phyloP scores from a whole-genome alignment of 495 filamentous ascomycete genomes.

The Neurospora sp. region DNA sequence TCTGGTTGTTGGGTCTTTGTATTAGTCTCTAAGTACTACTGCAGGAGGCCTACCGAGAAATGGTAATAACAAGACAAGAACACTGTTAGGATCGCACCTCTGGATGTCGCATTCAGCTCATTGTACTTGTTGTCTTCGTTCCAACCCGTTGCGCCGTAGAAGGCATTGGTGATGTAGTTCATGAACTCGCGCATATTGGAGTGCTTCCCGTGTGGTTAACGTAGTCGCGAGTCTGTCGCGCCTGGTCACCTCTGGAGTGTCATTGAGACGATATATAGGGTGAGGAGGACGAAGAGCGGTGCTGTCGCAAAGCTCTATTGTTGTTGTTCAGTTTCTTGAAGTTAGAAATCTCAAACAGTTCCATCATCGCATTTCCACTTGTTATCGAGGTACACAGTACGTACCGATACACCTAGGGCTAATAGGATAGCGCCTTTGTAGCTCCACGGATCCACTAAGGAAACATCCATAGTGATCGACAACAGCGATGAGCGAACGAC shows the following conservation, averaged over 20 bases:
- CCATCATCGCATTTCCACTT: neutral
- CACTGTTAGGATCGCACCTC: slow-evolving; percentile 40
- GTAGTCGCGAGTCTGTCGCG: slow-evolving; percentile 9
- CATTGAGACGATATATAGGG: slow-evolving; percentile 7
- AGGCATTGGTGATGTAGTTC: slow-evolving; percentile 92
- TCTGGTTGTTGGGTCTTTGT: slow-evolving; percentile 36
- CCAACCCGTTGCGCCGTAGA: slow-evolving; percentile 80
- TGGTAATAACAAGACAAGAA: too few species aligned
- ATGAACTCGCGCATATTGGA: slow-evolving; percentile 86
- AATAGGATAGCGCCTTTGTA: neutral
- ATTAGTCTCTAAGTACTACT: neutral
- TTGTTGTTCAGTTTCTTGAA: neutral
- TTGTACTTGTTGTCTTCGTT: slow-evolving; percentile 89
- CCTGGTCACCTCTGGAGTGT: slow-evolving; percentile 7
- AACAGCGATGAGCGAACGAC: neutral
- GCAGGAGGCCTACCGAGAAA: slow-evolving; percentile 1
- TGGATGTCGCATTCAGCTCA: slow-evolving; percentile 73
- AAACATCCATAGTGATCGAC: neutral
- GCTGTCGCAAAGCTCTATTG: neutral
- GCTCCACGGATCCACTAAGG: neutral
- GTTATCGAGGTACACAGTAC: neutral
- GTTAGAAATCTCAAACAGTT: neutral
- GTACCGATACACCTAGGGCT: neutral
- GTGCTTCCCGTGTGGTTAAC: neutral
- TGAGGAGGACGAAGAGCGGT: neutral